Evolutionary conservation across 202 grass and related monocot genomes (phyloP).

Genomic region (Setaria italica): DNA sequence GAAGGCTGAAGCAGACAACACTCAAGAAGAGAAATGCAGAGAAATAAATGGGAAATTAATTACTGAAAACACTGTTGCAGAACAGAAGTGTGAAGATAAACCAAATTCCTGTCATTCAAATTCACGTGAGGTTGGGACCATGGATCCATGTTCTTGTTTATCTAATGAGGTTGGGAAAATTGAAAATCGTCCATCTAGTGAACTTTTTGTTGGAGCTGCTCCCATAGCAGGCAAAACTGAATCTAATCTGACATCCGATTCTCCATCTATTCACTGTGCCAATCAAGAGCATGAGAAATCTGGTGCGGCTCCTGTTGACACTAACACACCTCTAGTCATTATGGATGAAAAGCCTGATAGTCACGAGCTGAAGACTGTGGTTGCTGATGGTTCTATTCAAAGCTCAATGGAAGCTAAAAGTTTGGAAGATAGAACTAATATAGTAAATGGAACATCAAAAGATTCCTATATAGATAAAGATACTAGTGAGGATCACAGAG

Average conservation of each 20-base stretch:
- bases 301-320: not conserved
- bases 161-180: slow-evolving; percentile 45
- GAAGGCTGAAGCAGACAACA: slow-evolving; percentile 37
- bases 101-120: slow-evolving; percentile 37
- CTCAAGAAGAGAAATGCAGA: slow-evolving; percentile 32
- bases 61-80: slow-evolving; percentile 40
- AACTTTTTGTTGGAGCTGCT: slow-evolving; percentile 46
- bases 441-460: slow-evolving; percentile 22
- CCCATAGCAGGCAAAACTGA: slow-evolving; percentile 9
- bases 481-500: slow-evolving; percentile 8
- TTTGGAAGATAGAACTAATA: slow-evolving; percentile 27
- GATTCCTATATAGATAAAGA: slow-evolving; percentile 35
- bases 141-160: slow-evolving; percentile 46
- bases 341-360: slow-evolving; percentile 40
- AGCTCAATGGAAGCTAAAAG: slow-evolving; percentile 42
- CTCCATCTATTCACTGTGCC: not conserved
- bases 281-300: slow-evolving; percentile 35
- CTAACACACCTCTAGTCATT: slow-evolving; percentile 24
- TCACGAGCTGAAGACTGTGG: slow-evolving; percentile 19
- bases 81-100: slow-evolving; percentile 51
- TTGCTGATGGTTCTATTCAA: slow-evolving; percentile 36
- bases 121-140: slow-evolving; percentile 16
- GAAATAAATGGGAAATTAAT: slow-evolving; percentile 33
- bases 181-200: slow-evolving; percentile 31
- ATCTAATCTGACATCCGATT: slow-evolving; percentile 28